Conservation (phyloP, 306 rosid genomes). For the Biancaea sappan region DNA sequence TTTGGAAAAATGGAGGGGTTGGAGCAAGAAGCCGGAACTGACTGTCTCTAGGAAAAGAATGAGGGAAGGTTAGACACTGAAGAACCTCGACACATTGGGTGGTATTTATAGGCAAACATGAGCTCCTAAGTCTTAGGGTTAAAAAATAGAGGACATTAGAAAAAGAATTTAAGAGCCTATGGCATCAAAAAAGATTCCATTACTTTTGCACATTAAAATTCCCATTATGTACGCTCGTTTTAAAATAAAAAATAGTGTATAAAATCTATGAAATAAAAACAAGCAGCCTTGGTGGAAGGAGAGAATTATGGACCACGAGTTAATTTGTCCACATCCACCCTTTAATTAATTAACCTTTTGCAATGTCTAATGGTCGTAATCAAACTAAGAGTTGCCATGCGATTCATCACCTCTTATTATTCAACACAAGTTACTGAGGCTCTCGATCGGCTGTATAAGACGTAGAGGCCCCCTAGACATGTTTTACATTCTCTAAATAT, state of each 20-base stretch:
- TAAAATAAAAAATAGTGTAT: background rate
- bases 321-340: background rate
- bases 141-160: too few species aligned
- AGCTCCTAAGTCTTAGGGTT: background rate
- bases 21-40: background rate
- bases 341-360: background rate
- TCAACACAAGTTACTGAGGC: too few species aligned
- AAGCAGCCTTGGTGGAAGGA: background rate
- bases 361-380: too few species aligned
- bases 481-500: too few species aligned
- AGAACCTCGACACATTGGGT: background rate
- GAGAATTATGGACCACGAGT: background rate
- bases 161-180: background rate
- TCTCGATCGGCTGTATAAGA: too few species aligned
- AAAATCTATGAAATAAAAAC: background rate
- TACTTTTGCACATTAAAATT: background rate
- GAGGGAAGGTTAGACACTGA: background rate
- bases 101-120: slow-evolving; percentile 6
- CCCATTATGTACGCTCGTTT: background rate
- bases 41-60: background rate
- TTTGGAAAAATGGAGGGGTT: background rate
- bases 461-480: too few species aligned
- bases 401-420: too few species aligned
- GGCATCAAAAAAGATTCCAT: background rate
- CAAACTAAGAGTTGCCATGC: too few species aligned